Percentiles rank a stretch among this genome's conserved stretches.
phyloP scores from a whole-genome alignment of 2,329 filamentous ascomycete genomes.

The Fusarium marasasianum region DNA sequence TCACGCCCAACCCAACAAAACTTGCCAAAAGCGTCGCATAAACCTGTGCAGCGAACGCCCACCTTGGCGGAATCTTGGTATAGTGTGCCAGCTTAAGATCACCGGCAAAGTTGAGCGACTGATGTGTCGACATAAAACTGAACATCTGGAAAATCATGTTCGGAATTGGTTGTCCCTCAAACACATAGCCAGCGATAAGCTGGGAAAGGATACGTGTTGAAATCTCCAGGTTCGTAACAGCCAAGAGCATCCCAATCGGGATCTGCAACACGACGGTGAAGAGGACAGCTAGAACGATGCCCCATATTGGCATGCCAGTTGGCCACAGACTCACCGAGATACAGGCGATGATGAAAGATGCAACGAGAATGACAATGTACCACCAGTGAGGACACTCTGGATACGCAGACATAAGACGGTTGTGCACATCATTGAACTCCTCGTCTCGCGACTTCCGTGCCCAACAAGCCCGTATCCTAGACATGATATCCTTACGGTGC shows the following conservation, averaged over 20 bases:
- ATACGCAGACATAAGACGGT: slow-evolving; percentile 46
- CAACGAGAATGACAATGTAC: slow-evolving; percentile 58
- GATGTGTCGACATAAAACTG: slow-evolving; percentile 69
- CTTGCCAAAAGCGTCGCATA: slow-evolving; percentile 63
- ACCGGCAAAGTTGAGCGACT: slow-evolving; percentile 67
- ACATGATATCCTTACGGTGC: slow-evolving; percentile 44
- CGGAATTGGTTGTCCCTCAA: slow-evolving; percentile 70
- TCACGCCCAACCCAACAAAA: slow-evolving; percentile 65
- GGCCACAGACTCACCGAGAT: slow-evolving; percentile 56
- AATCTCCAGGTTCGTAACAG: slow-evolving; percentile 65
- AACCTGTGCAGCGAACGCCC: slow-evolving; percentile 64
- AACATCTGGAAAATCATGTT: slow-evolving; percentile 80
- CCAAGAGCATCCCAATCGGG: slow-evolving; percentile 65
- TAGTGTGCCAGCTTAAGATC: slow-evolving; percentile 72
- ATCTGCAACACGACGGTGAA: slow-evolving; percentile 63
- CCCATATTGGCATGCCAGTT: slow-evolving; percentile 62
- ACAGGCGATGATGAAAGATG: slow-evolving; percentile 56
- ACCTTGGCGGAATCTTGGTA: slow-evolving; percentile 65
- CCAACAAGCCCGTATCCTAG: slow-evolving; percentile 42
- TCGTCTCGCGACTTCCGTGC: slow-evolving; percentile 48
- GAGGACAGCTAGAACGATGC: slow-evolving; percentile 59
- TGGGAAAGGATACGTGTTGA: slow-evolving; percentile 73
- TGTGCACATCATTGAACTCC: slow-evolving; percentile 47
- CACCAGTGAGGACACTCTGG: slow-evolving; percentile 63
- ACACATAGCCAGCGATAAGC: slow-evolving; percentile 72